Evolutionary conservation across 2,329 filamentous ascomycete genomes (phyloP).

Genomic region (Fusarium proliferatum): DNA sequence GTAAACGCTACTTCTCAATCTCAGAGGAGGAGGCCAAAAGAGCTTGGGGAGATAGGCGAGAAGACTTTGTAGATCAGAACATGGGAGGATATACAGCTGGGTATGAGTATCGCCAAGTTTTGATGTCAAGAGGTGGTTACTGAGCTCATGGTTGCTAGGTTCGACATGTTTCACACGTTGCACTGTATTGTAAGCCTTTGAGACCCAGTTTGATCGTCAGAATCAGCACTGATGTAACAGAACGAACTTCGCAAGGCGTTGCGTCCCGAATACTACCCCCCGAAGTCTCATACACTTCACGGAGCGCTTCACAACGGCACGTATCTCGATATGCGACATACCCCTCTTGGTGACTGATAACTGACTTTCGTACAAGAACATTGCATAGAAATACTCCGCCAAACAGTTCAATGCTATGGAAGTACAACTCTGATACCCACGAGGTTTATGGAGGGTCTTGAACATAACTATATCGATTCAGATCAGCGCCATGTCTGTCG

Average conservation of each 20-base stretch:
- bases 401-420: not conserved
- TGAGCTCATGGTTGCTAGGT: not conserved
- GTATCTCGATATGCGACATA: not conserved
- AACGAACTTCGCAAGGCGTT: not conserved
- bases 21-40: not conserved
- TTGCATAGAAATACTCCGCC: not conserved
- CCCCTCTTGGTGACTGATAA: rapidly evolving
- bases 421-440: not conserved
- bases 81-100: not conserved
- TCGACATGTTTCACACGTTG: not conserved
- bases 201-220: rapidly evolving
- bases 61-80: not conserved
- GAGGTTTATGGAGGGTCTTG: not conserved
- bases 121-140: too few species aligned
- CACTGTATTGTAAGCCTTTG: not conserved
- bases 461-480: not conserved
- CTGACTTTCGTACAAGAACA: not conserved
- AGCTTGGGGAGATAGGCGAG: not conserved
- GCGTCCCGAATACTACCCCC: not conserved
- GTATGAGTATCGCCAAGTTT: not conserved
- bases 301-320: not conserved
- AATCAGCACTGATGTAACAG: not conserved
- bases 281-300: not conserved
- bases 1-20: not conserved
- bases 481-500: not conserved